These are phyloP conservation scores for Chlorencoelia australis DNA, from an alignment of 2,329 filamentous ascomycete genomes.

Conservation along the genomic window DNA sequence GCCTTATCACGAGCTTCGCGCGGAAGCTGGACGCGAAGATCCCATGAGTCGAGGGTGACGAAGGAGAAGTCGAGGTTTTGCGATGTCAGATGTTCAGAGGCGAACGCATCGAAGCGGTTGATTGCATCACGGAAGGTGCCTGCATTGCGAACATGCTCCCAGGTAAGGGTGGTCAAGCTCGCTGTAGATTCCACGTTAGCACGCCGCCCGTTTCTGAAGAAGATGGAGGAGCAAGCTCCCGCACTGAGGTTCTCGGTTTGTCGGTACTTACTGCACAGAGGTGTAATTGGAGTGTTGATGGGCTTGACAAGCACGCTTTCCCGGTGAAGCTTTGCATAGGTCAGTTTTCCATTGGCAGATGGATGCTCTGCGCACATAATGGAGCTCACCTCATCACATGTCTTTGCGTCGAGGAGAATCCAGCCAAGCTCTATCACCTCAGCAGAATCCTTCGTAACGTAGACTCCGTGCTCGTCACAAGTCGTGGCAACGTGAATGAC, in stretches of 20 bases:
- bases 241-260: no score
- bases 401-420: constrained; percentile 89
- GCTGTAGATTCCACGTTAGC: constrained; percentile 42
- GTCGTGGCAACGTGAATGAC: constrained; percentile 98
- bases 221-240: background rate
- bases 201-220: constrained; percentile 1
- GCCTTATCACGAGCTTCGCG: constrained; percentile 97
- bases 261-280: constrained; percentile 82
- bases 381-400: constrained; percentile 76
- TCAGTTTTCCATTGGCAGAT: constrained; percentile 11
- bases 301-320: constrained; percentile 97
- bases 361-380: constrained; percentile 3
- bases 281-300: constrained; percentile 96
- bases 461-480: constrained; percentile 97
- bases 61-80: constrained; percentile 97
- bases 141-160: constrained; percentile 97
- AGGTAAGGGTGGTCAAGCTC: constrained; percentile 93
- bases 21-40: constrained; percentile 92
- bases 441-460: constrained; percentile 97
- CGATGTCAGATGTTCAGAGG: constrained; percentile 78
- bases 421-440: constrained; percentile 99
- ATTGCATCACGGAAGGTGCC: constrained; percentile 96
- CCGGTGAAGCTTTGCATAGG: constrained; percentile 63
- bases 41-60: constrained; percentile 96
- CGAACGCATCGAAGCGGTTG: constrained; percentile 88